Evolutionary conservation across 495 filamentous ascomycete species (phyloP), one percentile per base, ranked within the genome.

Genomic region (Lepidopterella palustris): DNA sequence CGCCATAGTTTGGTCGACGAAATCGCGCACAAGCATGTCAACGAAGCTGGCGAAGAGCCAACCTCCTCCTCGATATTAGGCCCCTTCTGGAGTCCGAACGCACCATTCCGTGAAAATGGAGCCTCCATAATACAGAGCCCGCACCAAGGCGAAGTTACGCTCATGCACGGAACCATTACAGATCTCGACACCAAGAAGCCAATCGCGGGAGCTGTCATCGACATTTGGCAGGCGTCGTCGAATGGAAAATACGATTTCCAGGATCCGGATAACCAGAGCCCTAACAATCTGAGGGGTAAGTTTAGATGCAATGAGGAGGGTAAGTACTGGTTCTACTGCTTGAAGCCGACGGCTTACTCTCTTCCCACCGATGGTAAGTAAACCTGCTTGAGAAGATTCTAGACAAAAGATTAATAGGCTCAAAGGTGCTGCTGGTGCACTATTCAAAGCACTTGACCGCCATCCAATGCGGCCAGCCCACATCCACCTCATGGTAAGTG

Each of bases 211-310:
- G 88, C 87, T 67, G 84, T 87, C 55, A 82, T 92, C 69, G 89
- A 93, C 72, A 86, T 91, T 77, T 93, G 89, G 89, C 87, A 93
- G 71, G 87, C 87, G 40, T 86, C 82, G 5, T 79, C 87, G 73
- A 93, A 92, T 77, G 88, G 87, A 68, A 82, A 87, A 70, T 93
- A 93, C 81, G 89, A 93, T 72, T 90, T 90, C 84, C 89, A 93
- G 76, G 89, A 92, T 73, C 84, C 86, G 35, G 77, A 83, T 32
- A 74, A 73, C 59, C 88, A 92, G 79, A 73, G 76, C 47, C 84
- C 86, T 71, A 89, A 87, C 80, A 92, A 92, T 79, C 79, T 92
- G 24, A 81, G 89, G 54, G 89, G 89, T 70, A 92, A 91, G 76
- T 91, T 90, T 80, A 81, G 78, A 64, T 80, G 84, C 64, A 83